Conservation (phyloP, 805 yeast genomes). For the Candida sanyiensis region DNA sequence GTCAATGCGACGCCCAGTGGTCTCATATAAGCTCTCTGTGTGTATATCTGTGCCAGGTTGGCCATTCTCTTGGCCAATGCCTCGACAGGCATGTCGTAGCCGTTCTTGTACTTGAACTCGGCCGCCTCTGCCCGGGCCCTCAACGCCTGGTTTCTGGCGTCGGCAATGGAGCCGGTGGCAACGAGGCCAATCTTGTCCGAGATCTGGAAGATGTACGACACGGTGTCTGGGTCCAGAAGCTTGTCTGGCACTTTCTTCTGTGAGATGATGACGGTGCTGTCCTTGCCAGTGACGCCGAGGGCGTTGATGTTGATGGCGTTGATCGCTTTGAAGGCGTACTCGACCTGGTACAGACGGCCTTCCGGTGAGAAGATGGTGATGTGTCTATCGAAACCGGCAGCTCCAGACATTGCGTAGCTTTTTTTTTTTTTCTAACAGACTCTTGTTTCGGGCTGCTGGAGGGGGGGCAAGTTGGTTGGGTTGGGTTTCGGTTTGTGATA, state of each 20-base stretch:
- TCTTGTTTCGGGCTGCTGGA: background rate
- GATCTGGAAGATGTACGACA: slow-evolving; percentile 78
- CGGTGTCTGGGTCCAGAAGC: slow-evolving; percentile 80
- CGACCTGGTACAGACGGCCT: slow-evolving; percentile 95
- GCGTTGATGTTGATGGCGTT: slow-evolving; percentile 89
- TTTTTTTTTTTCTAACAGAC: no score
- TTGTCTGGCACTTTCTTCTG: slow-evolving; percentile 97
- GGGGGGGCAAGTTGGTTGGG: slow-evolving; percentile 1
- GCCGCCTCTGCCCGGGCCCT: slow-evolving; percentile 96
- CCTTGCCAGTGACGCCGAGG: slow-evolving; percentile 80
- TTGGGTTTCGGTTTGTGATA: background rate
- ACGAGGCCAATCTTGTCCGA: slow-evolving; percentile 82
- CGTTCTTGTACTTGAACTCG: slow-evolving; percentile 89
- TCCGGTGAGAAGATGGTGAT: slow-evolving; percentile 98
- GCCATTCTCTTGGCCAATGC: slow-evolving; percentile 93
- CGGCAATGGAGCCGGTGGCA: slow-evolving; percentile 94
- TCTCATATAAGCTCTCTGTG: slow-evolving; percentile 98
- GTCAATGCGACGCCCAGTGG: slow-evolving; percentile 94
- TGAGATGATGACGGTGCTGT: slow-evolving; percentile 80
- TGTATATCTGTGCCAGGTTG: slow-evolving; percentile 88
- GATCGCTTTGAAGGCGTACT: slow-evolving; percentile 96
- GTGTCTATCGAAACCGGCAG: slow-evolving; percentile 98
- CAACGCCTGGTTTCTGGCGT: slow-evolving; percentile 83
- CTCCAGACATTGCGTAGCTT: slow-evolving; percentile 40
- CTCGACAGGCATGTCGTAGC: slow-evolving; percentile 95